Base-by-base conservation (phyloP, 345 rosid genomes). In the Pugionium dolabratum region DNA sequence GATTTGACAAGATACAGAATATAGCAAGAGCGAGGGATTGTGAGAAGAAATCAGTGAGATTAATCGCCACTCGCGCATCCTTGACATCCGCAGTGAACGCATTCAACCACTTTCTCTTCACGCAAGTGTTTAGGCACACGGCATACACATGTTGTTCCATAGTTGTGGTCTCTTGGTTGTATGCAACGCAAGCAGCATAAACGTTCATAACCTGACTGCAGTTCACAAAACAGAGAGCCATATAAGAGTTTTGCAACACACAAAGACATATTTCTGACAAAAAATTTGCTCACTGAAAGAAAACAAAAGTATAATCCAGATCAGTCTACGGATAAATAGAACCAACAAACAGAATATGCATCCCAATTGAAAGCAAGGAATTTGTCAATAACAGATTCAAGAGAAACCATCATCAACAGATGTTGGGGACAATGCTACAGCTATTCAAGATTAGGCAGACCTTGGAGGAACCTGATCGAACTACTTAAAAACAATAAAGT, bases 81-180 rank as follows among this genome's bases (percentile, higher is more conserved):
- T 66, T 72, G 73, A 49, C 93, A 89, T 6, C 97, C 97, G 35
- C 97, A 89, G 73, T 86, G 97, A 53, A 86, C 91, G 18, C 93
- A 86, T 73, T 86, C 96, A 9, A 89, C 80, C 10, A 79, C 89
- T 76, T 89, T 78, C 85, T 92, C 96, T 81, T 92, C 95, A 76
- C 93, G 81, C 60, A 87, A 66, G 77, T 89, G 71, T 71, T 82
- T 85, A 7, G 93, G 93, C 28, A 92, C 96, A 45, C 93, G 80
- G 26, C 96, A 86, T 33, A 89, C 87, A 25, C 96, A 92, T 1
- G 95, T 86, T 4, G 95, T 84, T 56, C 84, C 87, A 3, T 84
- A 92, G 83, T 87, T 89, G 81, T 87, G 96, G 76, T 92, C 95
- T 35, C 86, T 75, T 2, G 93, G 93, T 77, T 89, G 98, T 51